Evolutionary conservation across 1,284 basidiomycete species (phyloP), one percentile per base, ranked within the genome.

Genomic region (Malassezia nana): DNA sequence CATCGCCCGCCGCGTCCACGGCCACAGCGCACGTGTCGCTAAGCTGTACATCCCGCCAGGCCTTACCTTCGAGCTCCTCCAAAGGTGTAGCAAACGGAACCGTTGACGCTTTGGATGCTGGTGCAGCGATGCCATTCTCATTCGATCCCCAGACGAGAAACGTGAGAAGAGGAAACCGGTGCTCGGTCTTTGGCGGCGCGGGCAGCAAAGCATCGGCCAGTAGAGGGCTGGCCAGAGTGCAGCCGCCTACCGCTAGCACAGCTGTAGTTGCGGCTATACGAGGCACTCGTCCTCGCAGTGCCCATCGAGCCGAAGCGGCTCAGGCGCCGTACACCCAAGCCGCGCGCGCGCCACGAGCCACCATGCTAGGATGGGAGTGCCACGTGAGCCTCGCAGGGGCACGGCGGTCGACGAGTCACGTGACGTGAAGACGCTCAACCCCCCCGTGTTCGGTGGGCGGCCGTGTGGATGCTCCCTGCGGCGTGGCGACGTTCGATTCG

Each of bases 1-100:
- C 58, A 31, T 96, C 86, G 22, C 91, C 91, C 38, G 81, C 79
- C 2, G 83, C 67, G 47, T 74, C 71, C 7, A 72, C 67, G 0
- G 69, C 69, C 3, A 66, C 69, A 32, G 64, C 71, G 46, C 71
- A 67, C 47, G 63, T 65, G 41, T 70, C 67, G 22, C 58, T 52
- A 9, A 74, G 54, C 41, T 58, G 61, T 41, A 74, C 55, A 44
- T 72, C 67, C 22, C 71, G 66, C 30, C 72, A 50, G 9, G 68
- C 63, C 4, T 72, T 57, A 10, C 69, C 69, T 35, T 69, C 68
- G 29, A 72, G 69, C 47, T 57, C 65, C 18, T 68, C 66, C 12
- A 72, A 65, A 7, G 61, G 60, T 18, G 13, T 16, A 4, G 44
- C 25, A 30, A 29, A 12, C 3, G 32, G 24, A 6, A 40, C 25